phyloP scores from a whole-genome alignment of 1,139 yeast species.

The Blastobotrys capitulatus region DNA sequence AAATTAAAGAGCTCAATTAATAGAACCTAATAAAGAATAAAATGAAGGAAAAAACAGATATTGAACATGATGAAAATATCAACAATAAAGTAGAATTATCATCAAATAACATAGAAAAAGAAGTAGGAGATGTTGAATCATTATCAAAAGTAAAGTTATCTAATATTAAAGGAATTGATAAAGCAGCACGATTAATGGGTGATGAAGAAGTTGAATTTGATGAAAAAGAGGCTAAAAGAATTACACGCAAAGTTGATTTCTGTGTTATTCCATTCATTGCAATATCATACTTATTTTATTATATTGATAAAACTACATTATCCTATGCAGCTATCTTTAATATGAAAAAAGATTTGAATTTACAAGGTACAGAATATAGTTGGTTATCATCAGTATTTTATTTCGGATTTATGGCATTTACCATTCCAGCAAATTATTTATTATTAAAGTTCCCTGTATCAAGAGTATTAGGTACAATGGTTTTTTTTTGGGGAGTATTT shows the following conservation, averaged over 20 bases:
- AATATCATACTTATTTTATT: constrained; percentile 50
- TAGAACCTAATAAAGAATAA: too few species aligned
- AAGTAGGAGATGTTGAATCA: too few species aligned
- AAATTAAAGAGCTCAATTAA: too few species aligned
- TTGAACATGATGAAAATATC: too few species aligned
- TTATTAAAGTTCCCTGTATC: constrained; percentile 52
- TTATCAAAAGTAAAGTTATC: too few species aligned
- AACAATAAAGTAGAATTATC: too few species aligned
- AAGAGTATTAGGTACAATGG: constrained; percentile 42
- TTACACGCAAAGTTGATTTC: constrained; percentile 44
- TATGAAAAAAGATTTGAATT: constrained; percentile 37
- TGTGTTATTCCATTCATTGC: constrained; percentile 52
- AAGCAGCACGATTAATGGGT: constrained; percentile 8
- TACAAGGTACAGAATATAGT: constrained; percentile 39
- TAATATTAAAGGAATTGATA: neutral
- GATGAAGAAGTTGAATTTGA: constrained; percentile 12
- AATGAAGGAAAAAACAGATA: too few species aligned
- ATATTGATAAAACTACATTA: constrained; percentile 57
- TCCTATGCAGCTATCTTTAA: constrained; percentile 62
- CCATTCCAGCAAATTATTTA: constrained; percentile 48
- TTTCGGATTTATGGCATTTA: constrained; percentile 48
- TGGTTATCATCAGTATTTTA: constrained; percentile 61
- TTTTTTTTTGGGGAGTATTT: constrained; percentile 48
- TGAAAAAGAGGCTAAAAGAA: constrained; percentile 29
- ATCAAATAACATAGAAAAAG: too few species aligned